A percentile compares a stretch with the other conserved stretches of the same genome.
These are phyloP conservation scores for Reticulascus tulasneorum DNA, from an alignment of 2,329 filamentous ascomycete species.

Conservation along the genomic window DNA sequence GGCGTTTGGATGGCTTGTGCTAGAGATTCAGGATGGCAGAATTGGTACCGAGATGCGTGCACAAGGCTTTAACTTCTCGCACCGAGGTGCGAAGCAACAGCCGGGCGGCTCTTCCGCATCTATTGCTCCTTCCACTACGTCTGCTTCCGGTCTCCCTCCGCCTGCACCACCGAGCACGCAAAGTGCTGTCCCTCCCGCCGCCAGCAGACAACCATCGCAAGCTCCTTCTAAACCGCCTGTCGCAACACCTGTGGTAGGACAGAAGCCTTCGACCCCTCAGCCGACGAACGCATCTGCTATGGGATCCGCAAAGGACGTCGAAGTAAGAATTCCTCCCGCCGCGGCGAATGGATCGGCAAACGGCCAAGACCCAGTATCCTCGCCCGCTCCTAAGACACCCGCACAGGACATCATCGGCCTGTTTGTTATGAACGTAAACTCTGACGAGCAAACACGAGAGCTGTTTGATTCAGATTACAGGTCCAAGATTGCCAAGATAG, in stretches of 20 bases:
- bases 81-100: slow-evolving; percentile 80
- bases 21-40: slow-evolving; percentile 91
- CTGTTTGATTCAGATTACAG: slow-evolving; percentile 82
- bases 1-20: slow-evolving; percentile 90
- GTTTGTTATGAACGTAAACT: slow-evolving; percentile 83
- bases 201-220: slow-evolving; percentile 32
- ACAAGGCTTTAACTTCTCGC: slow-evolving; percentile 98
- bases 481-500: slow-evolving; percentile 72
- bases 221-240: slow-evolving; percentile 38
- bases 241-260: slow-evolving; percentile 28
- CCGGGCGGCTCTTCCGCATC: slow-evolving; percentile 34
- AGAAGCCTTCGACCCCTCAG: slow-evolving; percentile 44
- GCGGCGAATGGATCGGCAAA: slow-evolving; percentile 51
- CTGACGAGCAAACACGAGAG: slow-evolving; percentile 76
- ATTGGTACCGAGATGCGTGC: slow-evolving; percentile 99
- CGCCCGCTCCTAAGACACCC: slow-evolving; percentile 55
- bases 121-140: slow-evolving; percentile 28
- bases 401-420: slow-evolving; percentile 73
- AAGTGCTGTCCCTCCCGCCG: slow-evolving; percentile 26
- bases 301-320: slow-evolving; percentile 50
- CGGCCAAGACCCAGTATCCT: slow-evolving; percentile 48
- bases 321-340: slow-evolving; percentile 45
- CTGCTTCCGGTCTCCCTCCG: slow-evolving; percentile 28
- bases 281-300: slow-evolving; percentile 39
- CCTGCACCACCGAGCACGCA: slow-evolving; percentile 33